phyloP scores from a whole-genome alignment of 148 eudicot species.

The Rhododendron simsii region DNA sequence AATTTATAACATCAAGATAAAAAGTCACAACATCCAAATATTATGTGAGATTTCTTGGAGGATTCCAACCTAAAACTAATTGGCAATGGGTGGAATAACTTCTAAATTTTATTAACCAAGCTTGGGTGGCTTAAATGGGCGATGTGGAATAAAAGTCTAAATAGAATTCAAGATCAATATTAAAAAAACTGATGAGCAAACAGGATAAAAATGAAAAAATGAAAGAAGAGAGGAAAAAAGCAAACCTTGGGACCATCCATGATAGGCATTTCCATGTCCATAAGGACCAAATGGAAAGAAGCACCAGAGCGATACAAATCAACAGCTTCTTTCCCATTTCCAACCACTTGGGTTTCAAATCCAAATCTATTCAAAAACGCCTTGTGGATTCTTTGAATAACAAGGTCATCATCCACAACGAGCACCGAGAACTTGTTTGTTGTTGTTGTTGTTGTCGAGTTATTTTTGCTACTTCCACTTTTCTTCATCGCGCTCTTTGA shows the following conservation, averaged over 20 bases:
- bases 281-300: slow-evolving; percentile 20
- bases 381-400: slow-evolving; percentile 8
- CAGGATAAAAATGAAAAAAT: background rate
- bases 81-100: too few species aligned
- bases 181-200: background rate
- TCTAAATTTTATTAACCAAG: too few species aligned
- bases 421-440: slow-evolving; percentile 6
- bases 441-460: background rate
- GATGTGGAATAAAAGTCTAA: too few species aligned
- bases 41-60: too few species aligned
- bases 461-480: background rate
- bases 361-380: slow-evolving; percentile 10
- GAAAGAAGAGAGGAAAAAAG: background rate
- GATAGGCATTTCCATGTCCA: slow-evolving; percentile 29
- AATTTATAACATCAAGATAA: background rate
- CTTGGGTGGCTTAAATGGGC: too few species aligned
- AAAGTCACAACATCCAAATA: too few species aligned
- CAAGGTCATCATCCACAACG: slow-evolving; percentile 21
- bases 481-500: background rate
- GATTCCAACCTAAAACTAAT: too few species aligned
- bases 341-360: slow-evolving; percentile 11
- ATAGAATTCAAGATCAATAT: background rate
- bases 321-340: slow-evolving; percentile 26
- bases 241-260: slow-evolving; percentile 25
- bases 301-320: slow-evolving; percentile 14